A percentile compares a stretch with the other conserved stretches of the same genome.
phyloP scores from a whole-genome alignment of 768 basidiomycete species.

The Crassisporium funariophilum region DNA sequence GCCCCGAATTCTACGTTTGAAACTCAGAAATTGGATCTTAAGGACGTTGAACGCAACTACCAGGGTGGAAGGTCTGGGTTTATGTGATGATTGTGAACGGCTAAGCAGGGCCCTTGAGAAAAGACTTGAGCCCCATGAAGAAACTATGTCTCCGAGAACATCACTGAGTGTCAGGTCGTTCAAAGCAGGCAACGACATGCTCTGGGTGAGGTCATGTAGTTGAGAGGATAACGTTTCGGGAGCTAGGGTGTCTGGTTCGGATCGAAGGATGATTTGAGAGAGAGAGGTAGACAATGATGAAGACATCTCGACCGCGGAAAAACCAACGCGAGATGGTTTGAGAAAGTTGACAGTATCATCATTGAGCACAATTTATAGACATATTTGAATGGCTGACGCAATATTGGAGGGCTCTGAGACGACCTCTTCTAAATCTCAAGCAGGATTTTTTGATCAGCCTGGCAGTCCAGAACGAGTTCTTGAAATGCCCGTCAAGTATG shows the following conservation, averaged over 20 bases:
- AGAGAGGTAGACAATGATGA: background rate
- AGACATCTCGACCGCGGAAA: background rate
- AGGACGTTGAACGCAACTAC: slow-evolving; percentile 14
- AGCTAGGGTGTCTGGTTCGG: background rate
- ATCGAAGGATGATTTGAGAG: background rate
- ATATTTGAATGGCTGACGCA: too few species aligned
- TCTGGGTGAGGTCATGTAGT: background rate
- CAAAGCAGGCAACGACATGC: slow-evolving; percentile 16
- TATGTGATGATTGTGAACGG: slow-evolving; percentile 6
- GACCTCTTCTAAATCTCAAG: too few species aligned
- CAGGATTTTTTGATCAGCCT: too few species aligned
- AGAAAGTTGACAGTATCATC: too few species aligned
- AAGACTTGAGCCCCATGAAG: slow-evolving; percentile 17
- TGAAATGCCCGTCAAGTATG: background rate
- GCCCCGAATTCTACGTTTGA: slow-evolving; percentile 14
- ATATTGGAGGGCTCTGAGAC: too few species aligned
- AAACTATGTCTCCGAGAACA: slow-evolving; percentile 12
- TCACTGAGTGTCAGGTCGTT: slow-evolving; percentile 8
- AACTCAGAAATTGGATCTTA: slow-evolving; percentile 16
- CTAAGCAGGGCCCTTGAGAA: slow-evolving; percentile 13
- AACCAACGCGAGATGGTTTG: too few species aligned
- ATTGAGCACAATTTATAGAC: too few species aligned
- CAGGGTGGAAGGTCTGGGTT: slow-evolving; percentile 7
- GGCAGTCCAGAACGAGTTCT: too few species aligned
- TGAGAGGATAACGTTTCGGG: background rate